phyloP scores from a whole-genome alignment of 768 basidiomycete species.

The Rhizopogon sp. region DNA sequence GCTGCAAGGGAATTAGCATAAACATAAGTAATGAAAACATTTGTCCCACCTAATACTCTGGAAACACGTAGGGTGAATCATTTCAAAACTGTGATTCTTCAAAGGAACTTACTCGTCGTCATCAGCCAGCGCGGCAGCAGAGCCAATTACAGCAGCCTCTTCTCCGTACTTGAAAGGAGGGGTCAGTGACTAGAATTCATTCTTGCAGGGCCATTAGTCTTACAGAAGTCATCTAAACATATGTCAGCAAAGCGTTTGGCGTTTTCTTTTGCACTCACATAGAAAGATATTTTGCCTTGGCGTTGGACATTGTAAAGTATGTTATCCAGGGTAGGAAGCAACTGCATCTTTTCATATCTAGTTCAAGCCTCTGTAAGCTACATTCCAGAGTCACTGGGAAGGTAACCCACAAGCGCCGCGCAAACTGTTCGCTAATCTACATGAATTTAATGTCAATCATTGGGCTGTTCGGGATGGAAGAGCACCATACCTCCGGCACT shows the following conservation, averaged over 20 bases:
- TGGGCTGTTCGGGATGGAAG: not conserved
- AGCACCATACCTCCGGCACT: constrained; percentile 59
- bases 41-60: constrained; percentile 65
- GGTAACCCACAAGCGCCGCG: constrained; percentile 50
- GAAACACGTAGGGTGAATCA: constrained; percentile 6
- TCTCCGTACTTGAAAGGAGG: constrained; percentile 63
- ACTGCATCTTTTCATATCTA: constrained; percentile 75
- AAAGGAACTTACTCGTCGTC: constrained; percentile 73
- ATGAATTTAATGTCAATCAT: constrained; percentile 6
- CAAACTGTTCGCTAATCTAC: constrained; percentile 66
- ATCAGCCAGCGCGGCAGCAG: constrained; percentile 75
- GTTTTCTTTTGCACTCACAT: constrained; percentile 43
- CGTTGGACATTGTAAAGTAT: constrained; percentile 89
- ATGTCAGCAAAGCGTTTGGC: not conserved
- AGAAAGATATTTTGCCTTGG: constrained; percentile 90
- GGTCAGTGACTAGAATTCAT: constrained; percentile 1
- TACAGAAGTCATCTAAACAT: constrained; percentile 72
- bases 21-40: not conserved
- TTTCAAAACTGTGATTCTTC: not conserved
- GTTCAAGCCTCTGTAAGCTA: not conserved
- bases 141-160: constrained; percentile 86
- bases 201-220: constrained; percentile 24
- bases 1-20: constrained; percentile 33
- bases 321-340: constrained; percentile 81
- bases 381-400: not conserved